A percentile compares a stretch with the other conserved stretches of the same genome.
These are phyloP conservation scores for Hygrocybe coccinea DNA, from an alignment of 768 basidiomycete species.

Conservation along the genomic window DNA sequence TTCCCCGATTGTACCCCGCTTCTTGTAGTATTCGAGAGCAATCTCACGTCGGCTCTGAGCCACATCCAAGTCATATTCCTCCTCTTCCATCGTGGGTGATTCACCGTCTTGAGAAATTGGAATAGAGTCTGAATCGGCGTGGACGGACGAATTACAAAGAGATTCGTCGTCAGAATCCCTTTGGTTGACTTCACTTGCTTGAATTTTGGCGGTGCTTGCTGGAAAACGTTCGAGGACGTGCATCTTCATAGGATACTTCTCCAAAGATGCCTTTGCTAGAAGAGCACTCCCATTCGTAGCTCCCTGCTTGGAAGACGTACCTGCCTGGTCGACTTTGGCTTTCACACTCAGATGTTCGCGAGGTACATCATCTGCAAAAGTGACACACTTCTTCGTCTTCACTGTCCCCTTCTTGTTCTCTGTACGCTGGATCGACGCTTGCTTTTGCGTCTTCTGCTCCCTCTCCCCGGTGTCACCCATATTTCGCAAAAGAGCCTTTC, in stretches of 20 bases:
- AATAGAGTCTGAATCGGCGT: slow-evolving; percentile 28
- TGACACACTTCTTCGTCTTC: slow-evolving; percentile 52
- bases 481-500: slow-evolving; percentile 54
- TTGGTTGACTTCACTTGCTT: slow-evolving; percentile 18
- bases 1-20: slow-evolving; percentile 52
- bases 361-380: slow-evolving; percentile 47
- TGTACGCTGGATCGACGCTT: slow-evolving; percentile 25
- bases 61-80: slow-evolving; percentile 53
- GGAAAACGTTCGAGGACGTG: slow-evolving; percentile 64
- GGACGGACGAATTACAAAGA: slow-evolving; percentile 27
- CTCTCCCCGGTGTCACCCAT: slow-evolving; percentile 38
- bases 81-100: slow-evolving; percentile 33
- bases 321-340: slow-evolving; percentile 43
- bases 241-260: slow-evolving; percentile 55
- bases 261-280: slow-evolving; percentile 31
- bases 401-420: not conserved
- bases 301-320: slow-evolving; percentile 49
- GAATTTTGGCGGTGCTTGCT: slow-evolving; percentile 20
- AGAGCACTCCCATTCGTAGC: slow-evolving; percentile 34
- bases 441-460: slow-evolving; percentile 32
- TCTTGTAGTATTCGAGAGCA: slow-evolving; percentile 63
- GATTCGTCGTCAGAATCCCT: slow-evolving; percentile 73
- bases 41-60: slow-evolving; percentile 72
- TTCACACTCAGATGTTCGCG: slow-evolving; percentile 14
- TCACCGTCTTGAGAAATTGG: slow-evolving; percentile 32